Evolutionary conservation across 1,139 yeast genomes (phyloP).

Genomic region (Sugiyamaella grinbergsii): DNA sequence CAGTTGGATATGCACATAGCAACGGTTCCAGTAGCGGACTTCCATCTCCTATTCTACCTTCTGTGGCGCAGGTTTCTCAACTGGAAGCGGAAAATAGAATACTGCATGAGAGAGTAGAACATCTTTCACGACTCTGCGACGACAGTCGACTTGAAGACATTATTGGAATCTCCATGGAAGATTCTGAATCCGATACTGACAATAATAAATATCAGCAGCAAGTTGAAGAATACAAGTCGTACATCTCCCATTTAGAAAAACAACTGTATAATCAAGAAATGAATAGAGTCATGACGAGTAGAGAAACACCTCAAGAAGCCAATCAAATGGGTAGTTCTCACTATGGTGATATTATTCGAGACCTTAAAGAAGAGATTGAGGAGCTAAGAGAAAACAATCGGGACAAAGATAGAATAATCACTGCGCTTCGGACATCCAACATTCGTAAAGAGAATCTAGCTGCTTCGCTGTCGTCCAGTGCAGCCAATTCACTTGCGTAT

Average conservation of each 20-base stretch:
- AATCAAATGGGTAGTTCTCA: slow-evolving; percentile 20
- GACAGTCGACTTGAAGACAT: slow-evolving; percentile 54
- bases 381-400: slow-evolving; percentile 63
- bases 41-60: slow-evolving; percentile 17
- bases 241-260: slow-evolving; percentile 62
- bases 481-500: slow-evolving; percentile 26
- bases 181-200: slow-evolving; percentile 22
- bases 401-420: slow-evolving; percentile 76
- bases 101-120: slow-evolving; percentile 68
- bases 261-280: slow-evolving; percentile 50
- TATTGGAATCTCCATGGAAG: slow-evolving; percentile 33
- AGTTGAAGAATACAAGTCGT: slow-evolving; percentile 63
- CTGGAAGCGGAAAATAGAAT: slow-evolving; percentile 63
- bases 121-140: slow-evolving; percentile 62
- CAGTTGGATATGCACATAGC: slow-evolving; percentile 1
- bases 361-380: slow-evolving; percentile 69
- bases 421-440: slow-evolving; percentile 52
- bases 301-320: slow-evolving; percentile 11
- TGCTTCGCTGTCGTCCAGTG: slow-evolving; percentile 20
- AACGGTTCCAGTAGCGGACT: slow-evolving; percentile 7
- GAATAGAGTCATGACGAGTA: slow-evolving; percentile 19
- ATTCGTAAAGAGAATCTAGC: slow-evolving; percentile 37
- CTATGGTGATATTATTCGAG: slow-evolving; percentile 47
- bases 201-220: slow-evolving; percentile 33
- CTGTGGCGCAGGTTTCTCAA: slow-evolving; percentile 45